Base-by-base conservation (phyloP, 352 stramenopile species). In the Globisporangium abappressorium region DNA sequence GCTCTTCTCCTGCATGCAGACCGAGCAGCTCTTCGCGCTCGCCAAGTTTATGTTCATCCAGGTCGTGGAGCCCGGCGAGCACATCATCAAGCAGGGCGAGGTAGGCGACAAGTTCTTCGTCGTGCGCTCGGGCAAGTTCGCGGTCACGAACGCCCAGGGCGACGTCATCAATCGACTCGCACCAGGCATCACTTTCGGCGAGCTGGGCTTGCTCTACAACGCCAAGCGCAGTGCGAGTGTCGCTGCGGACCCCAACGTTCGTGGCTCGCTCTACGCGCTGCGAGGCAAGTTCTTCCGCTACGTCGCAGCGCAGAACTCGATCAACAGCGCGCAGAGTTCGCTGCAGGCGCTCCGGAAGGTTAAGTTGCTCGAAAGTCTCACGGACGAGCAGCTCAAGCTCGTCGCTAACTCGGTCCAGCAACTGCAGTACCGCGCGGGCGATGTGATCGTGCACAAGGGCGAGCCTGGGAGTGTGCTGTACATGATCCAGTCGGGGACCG, bases 31-130 rank as follows among this genome's bases (percentile, higher is more conserved):
- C 56, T 73, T 82, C 34, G 78, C 83, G 26, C 67, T 97, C 34
- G 81, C 86, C 0, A 81, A 79, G 28, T 84, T 81, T 63, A 92
- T 97, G 76, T 78, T 84, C 47, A 83, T 95, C 67, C 82, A 93
- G 57, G 76, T 79, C 22, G 91, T 95, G 64, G 82, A 81, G 26
- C 77, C 76, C 11, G 84, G 87, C 5, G 85, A 94, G 72, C 83
- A 68, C 9, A 87, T 98, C 18, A 82, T 95, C 22, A 80, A 82
- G 22, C 79, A 95, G 57, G 89, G 88, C 9, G 82, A 95, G 18
- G 71, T 86, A 60, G 91, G 89, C 47, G 82, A 97, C 70, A 86
- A 88, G 36, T 88, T 97, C 57, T 97, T 85, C 73, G 74, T 84
- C 49, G 78, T 86, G 51, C 77, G 78, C 0, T 84, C 77, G 26